Evolutionary conservation across 2,329 filamentous ascomycete genomes (phyloP).

Genomic region (Microcyclospora tardicrescens): DNA sequence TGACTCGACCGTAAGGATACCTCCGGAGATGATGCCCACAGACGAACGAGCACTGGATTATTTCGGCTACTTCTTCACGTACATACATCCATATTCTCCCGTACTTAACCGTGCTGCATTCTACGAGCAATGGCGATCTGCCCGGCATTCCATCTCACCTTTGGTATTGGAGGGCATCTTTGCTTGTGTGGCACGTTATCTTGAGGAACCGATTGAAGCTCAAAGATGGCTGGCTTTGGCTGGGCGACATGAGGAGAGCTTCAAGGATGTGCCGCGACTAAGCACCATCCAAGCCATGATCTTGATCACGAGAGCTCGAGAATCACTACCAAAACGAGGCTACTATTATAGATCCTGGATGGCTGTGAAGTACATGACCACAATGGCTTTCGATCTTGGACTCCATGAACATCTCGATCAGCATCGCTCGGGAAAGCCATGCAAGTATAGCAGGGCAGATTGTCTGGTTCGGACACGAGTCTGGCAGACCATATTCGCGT

Average conservation of each 20-base stretch:
- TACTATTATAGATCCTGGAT: slow-evolving; percentile 98
- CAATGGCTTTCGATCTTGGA: slow-evolving; percentile 85
- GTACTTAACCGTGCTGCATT: slow-evolving; percentile 72
- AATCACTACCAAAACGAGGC: slow-evolving; percentile 81
- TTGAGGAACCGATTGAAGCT: slow-evolving; percentile 71
- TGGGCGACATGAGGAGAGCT: slow-evolving; percentile 78
- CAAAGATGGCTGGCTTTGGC: slow-evolving; percentile 89
- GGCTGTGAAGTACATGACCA: slow-evolving; percentile 78
- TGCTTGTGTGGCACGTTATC: slow-evolving; percentile 71
- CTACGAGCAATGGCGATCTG: slow-evolving; percentile 79
- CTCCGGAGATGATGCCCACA: slow-evolving; percentile 81
- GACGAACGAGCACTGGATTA: slow-evolving; percentile 71
- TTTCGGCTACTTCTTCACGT: slow-evolving; percentile 79
- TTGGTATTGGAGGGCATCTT: slow-evolving; percentile 83
- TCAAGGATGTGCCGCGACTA: slow-evolving; percentile 79
- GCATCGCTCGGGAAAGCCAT: slow-evolving; percentile 57
- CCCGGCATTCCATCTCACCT: slow-evolving; percentile 74
- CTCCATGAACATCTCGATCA: slow-evolving; percentile 74
- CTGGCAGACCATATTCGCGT: slow-evolving; percentile 77
- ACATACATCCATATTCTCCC: slow-evolving; percentile 86
- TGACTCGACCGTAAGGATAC: slow-evolving; percentile 72
- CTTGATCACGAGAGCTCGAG: slow-evolving; percentile 77
- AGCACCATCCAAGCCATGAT: slow-evolving; percentile 86
- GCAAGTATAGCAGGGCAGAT: slow-evolving; percentile 56
- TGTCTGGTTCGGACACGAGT: slow-evolving; percentile 75